Conservation (phyloP, 768 basidiomycete species). For the Tricholoma hemisulphureum region DNA sequence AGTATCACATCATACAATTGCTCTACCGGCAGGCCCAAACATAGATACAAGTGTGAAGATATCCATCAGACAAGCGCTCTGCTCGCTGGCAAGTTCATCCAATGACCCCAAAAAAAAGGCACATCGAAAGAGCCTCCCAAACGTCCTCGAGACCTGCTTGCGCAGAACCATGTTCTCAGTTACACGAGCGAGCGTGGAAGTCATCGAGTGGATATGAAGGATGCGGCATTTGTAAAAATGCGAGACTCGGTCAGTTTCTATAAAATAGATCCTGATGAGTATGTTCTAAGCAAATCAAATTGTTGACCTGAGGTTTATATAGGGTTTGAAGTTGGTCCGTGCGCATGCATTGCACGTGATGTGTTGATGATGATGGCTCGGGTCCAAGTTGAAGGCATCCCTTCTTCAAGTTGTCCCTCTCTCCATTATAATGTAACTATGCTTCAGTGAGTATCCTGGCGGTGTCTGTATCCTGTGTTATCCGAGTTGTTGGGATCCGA, state of each 20-base stretch:
- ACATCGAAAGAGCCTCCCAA: constrained; percentile 32
- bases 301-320: constrained; percentile 29
- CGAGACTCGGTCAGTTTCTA: constrained; percentile 70
- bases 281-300: constrained; percentile 49
- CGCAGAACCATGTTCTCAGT: constrained; percentile 52
- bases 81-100: constrained; percentile 37
- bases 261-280: constrained; percentile 73
- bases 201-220: constrained; percentile 53
- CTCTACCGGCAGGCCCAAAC: constrained; percentile 46
- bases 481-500: too few relatives aligned
- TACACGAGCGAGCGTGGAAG: constrained; percentile 50
- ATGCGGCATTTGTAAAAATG: constrained; percentile 66
- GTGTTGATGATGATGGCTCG: background rate
- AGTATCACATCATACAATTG: constrained; percentile 51
- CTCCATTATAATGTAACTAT: background rate
- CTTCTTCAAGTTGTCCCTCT: background rate
- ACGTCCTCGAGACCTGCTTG: constrained; percentile 50
- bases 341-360: constrained; percentile 13
- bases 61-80: constrained; percentile 53
- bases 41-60: too few relatives aligned
- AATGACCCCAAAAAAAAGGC: constrained; percentile 20
- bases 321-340: constrained; percentile 33
- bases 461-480: too few relatives aligned
- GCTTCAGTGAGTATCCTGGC: background rate
- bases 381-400: background rate